Evolutionary conservation across 1,284 basidiomycete species (phyloP).

Genomic region (Heterobasidion occidentale): DNA sequence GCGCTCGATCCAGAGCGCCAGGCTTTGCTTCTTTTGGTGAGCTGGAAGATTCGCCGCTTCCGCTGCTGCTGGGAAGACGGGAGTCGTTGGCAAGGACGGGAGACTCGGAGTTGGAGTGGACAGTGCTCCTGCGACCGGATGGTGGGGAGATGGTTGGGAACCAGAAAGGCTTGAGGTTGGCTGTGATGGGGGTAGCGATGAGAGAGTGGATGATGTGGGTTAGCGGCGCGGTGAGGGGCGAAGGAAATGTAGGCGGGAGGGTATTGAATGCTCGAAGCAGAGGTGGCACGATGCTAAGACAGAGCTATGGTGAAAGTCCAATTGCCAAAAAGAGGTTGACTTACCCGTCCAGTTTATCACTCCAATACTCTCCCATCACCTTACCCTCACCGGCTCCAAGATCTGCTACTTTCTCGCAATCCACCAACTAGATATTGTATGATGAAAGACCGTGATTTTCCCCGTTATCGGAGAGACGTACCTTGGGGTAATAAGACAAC

Average conservation of each 20-base stretch:
- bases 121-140: slow-evolving; percentile 12
- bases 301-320: not conserved
- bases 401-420: slow-evolving; percentile 12
- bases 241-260: slow-evolving; percentile 49
- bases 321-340: slow-evolving; percentile 13
- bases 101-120: slow-evolving; percentile 20
- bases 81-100: slow-evolving; percentile 15
- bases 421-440: slow-evolving; percentile 4
- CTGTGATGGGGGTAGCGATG: slow-evolving; percentile 59
- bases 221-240: slow-evolving; percentile 58
- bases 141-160: slow-evolving; percentile 20
- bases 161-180: slow-evolving; percentile 46
- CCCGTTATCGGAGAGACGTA: slow-evolving; percentile 12
- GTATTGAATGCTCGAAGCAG: slow-evolving; percentile 56
- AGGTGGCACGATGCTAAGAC: slow-evolving; percentile 45
- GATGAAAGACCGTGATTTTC: not conserved
- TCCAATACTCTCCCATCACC: slow-evolving; percentile 61
- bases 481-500: slow-evolving; percentile 62
- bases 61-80: slow-evolving; percentile 8
- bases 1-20: slow-evolving; percentile 55
- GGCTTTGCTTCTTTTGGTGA: slow-evolving; percentile 28
- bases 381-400: slow-evolving; percentile 20
- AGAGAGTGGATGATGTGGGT: slow-evolving; percentile 70
- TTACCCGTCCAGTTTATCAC: slow-evolving; percentile 58
- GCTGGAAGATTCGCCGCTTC: slow-evolving; percentile 12